Base-by-base conservation (phyloP, 116 monocot genomes). In the Cymodocea nodosa region DNA sequence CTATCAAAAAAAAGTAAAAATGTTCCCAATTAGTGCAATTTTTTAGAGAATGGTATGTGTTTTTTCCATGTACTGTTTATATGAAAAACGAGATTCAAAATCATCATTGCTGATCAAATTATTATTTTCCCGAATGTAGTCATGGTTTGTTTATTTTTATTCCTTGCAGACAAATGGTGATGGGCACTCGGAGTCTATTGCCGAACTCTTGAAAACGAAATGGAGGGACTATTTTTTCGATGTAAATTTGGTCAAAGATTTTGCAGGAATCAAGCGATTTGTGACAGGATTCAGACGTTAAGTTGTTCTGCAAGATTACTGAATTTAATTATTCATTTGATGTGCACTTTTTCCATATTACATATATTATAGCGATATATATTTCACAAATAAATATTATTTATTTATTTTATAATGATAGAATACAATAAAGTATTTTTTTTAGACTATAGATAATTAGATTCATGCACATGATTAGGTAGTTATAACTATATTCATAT, bases 101-200 rank as follows among this genome's bases (percentile, higher is more conserved):
- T 52, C 12, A 16, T 54, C 54, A 54, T 54, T 16, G 0, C 44
- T 6, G 6, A 37, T 4, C 37, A 44, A 44, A 44, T 44, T 6
- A 6, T 44, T 6, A 44, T 44, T 44, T 44, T 44, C 44, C 11
- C 5, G 44, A 44, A 30, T 30, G 30, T 44, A 11, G 44, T 8
- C 44, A 44, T 44, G 11, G 11, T 44, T 8, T 44, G 5, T 44
- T 0, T 44, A 8, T 44, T 44, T 53, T 71, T 62, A 51, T 40
- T 51, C 67, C 0, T 62, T 61, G 63, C 87, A 92, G 94, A 90
- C 90, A 64, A 87, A 95, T 52, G 95, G 94, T 18, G 77, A 90
- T 19, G 19, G 74, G 48, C 94, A 94, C 65, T 79, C 87, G 0
- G 65, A 94, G 67, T 70, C 81, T n/a, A 68, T 94, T 64, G 80